Base-by-base conservation (phyloP, 1,284 basidiomycete genomes). In the Ustilago shanxiensis region DNA sequence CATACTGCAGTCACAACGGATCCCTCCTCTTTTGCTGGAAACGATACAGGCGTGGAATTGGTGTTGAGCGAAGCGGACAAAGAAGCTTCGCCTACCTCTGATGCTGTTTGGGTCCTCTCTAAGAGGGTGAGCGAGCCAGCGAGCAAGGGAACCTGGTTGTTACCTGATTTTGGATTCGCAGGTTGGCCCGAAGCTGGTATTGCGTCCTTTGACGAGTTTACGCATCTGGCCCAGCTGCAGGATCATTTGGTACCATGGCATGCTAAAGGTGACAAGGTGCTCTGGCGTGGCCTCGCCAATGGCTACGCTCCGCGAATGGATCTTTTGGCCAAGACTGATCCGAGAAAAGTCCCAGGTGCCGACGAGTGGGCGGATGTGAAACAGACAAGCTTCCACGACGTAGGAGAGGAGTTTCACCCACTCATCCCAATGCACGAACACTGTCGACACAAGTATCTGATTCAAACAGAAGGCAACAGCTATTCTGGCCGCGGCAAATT, bases 391-490 rank as follows among this genome's bases (percentile, higher is more conserved):
- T 80, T 80, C 59, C 77, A 79, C 70, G 72, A 75, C 33, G 55
- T 47, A 0, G 77, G 71, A 16, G 68, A 26, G 1, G 66, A 77
- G 1, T 77, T 72, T 35, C 39, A 44, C 3, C 71, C 70, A 9
- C 44, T 79, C 29, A 73, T 79, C 14, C 71, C 77, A 1, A 72
- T 78, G 62, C 64, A 75, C 49, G 61, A 81, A 16, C 77, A 79
- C 35, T 82, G 80, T 39, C 26, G 72, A 2, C 66, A 70, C 59
- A 81, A 79, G 45, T 82, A 63, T 45, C 72, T 82, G 7, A 52
- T 82, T 7, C 80, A 82, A 29, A 69, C 69, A 26, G 80, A 82
- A 56, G 80, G 80, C 14, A 82, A 82, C 65, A 78, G 73, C 49
- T 82, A 82, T 26, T 62, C 56, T 29, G 80, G 80, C 1, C 28